phyloP scores from a whole-genome alignment of 2,329 filamentous ascomycete genomes.

The Fusarium illudens region DNA sequence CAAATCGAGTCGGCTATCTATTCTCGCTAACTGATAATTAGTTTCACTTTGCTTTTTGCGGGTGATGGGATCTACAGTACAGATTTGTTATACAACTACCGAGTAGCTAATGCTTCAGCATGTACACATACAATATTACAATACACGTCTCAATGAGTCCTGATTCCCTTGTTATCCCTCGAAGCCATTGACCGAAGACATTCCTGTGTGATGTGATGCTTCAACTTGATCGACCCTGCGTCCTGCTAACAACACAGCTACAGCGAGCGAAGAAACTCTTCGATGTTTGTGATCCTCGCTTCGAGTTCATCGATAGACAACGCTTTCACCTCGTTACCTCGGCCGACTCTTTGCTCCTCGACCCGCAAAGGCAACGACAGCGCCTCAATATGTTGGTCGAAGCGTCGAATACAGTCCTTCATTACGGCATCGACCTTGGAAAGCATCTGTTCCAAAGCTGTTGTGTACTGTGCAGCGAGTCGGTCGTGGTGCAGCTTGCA shows the following conservation, averaged over 20 bases:
- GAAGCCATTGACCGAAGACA: not conserved
- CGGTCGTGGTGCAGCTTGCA: not conserved
- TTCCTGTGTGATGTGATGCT: no score
- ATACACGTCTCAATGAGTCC: not conserved
- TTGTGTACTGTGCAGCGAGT: not conserved
- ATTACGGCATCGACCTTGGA: not conserved
- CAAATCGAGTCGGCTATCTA: not conserved
- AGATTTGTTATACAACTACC: not conserved
- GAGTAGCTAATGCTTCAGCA: no score
- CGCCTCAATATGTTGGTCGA: no score
- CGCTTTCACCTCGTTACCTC: not conserved
- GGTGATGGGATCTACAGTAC: not conserved
- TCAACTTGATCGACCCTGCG: not conserved
- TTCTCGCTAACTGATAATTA: not conserved
- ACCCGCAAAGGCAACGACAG: no score
- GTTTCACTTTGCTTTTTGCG: not conserved
- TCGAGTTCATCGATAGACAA: not conserved
- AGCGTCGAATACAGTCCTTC: not conserved
- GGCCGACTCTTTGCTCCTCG: not conserved
- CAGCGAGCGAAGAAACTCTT: not conserved
- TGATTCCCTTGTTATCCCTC: not conserved
- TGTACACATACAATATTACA: no score
- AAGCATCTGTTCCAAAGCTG: not conserved
- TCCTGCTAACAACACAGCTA: not conserved
- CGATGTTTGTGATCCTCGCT: not conserved